Conservation (phyloP, 2,329 filamentous ascomycete species). For the Neofusicoccum laricinum region DNA sequence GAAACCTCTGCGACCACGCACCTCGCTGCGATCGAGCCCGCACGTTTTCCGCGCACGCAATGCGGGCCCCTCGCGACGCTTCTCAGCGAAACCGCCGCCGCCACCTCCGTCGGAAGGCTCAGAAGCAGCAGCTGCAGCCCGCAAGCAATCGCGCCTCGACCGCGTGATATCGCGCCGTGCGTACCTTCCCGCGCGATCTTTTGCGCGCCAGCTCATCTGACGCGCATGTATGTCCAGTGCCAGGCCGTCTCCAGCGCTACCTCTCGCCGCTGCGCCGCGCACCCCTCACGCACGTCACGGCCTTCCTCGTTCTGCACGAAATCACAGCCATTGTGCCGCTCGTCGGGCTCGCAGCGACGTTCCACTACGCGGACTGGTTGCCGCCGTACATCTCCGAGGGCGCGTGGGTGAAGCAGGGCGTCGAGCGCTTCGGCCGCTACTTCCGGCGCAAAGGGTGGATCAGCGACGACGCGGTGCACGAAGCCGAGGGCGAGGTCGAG, state of each 20-base stretch:
- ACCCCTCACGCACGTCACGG: slow-evolving; percentile 76
- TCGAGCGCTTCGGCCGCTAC: slow-evolving; percentile 73
- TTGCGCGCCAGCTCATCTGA: background rate
- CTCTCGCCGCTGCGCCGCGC: slow-evolving; percentile 68
- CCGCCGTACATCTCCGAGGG: slow-evolving; percentile 58
- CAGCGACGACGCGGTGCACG: slow-evolving; percentile 34
- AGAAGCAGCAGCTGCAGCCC: background rate
- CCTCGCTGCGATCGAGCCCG: background rate
- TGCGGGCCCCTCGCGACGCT: background rate
- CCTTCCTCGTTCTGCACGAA: slow-evolving; percentile 90
- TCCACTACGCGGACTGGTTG: slow-evolving; percentile 77
- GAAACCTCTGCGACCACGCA: background rate
- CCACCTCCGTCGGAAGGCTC: background rate
- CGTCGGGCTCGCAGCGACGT: slow-evolving; percentile 68
- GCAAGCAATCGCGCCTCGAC: slow-evolving; percentile 14
- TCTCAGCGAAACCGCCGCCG: background rate
- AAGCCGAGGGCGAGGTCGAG: slow-evolving; percentile 41
- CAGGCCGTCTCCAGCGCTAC: slow-evolving; percentile 66
- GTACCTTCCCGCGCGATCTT: background rate
- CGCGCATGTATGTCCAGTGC: slow-evolving; percentile 34
- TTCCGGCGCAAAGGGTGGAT: slow-evolving; percentile 77
- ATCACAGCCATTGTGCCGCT: slow-evolving; percentile 82
- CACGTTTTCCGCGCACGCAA: background rate
- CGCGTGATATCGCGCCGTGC: slow-evolving; percentile 12
- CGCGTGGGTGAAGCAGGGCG: slow-evolving; percentile 57